Evolutionary conservation across 768 basidiomycete genomes (phyloP), one percentile per base, ranked within the genome.

Genomic region (Coprinopsis strossmayeri): DNA sequence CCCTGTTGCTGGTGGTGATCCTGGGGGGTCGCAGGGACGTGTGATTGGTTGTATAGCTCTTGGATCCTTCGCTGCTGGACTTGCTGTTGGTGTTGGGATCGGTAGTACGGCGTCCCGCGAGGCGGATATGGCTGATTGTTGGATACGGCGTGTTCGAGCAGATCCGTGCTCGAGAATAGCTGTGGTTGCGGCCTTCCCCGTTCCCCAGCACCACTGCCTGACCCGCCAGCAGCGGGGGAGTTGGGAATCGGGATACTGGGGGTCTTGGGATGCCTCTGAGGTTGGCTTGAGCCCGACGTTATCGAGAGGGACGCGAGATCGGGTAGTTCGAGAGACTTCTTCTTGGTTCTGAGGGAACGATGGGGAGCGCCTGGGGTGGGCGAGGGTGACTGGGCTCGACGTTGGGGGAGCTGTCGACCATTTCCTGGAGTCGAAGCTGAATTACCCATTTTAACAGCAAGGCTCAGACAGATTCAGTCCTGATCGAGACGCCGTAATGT

Each of bases 321-420:
- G 46, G 86, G 86, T 21, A 89, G 72, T 61, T 89, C 84, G 17
- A 89, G 77, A 0, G 82, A 84, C 60, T 74, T 79, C 66, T 84
- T 86, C 72, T 82, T 87, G 18, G 71, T 69, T 34, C 81, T 72
- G 50, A 87, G 66, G 37, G 84, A 83, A 26, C 71, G 69, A 62
- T 85, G 82, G 0, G 81, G 71, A 34, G 58, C 65, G 34, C 64
- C 63, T 17, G 66, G 64, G n/a, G 60, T 49, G 1, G 77, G 72
- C 32, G 73, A 71, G 28, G 65, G 64, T 2, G 72, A 74, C n/a
- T 55, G 54, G 13, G 52, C 57, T 40, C 61, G 58, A 7, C 49
- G 50, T 12, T 47, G 39, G 26, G 21, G 45, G 17, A 41, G 45
- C 35, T 49, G 28, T 20, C 46, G 45, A 34, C 42, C 47, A 24